Evolutionary conservation across 2,329 filamentous ascomycete species (phyloP).

Genomic region (Xylariaceae sp.): DNA sequence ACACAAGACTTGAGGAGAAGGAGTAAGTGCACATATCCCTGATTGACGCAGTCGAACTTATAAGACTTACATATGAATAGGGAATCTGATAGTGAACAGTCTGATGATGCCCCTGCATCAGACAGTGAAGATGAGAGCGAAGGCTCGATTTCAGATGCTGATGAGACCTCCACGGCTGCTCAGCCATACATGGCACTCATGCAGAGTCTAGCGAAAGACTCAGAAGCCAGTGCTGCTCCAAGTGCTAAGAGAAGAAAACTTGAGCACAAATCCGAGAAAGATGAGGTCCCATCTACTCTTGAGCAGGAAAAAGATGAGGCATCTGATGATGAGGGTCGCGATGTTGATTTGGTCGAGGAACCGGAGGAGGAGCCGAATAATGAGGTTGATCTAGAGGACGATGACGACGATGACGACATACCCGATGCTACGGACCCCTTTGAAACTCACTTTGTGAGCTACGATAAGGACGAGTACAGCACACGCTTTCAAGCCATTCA

Average conservation of each 20-base stretch:
- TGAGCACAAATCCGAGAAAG: conserved; percentile 33
- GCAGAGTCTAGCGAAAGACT: conserved; percentile 49
- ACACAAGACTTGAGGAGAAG: conserved; percentile 41
- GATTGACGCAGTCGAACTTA: not conserved
- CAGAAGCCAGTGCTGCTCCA: conserved; percentile 39
- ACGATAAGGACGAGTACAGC: conserved; percentile 56
- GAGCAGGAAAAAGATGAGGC: conserved; percentile 26
- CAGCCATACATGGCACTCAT: conserved; percentile 55
- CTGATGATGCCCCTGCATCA: conserved; percentile 37
- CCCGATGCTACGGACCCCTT: conserved; percentile 61
- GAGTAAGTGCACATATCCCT: conserved; percentile 35
- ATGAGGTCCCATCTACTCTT: conserved; percentile 18
- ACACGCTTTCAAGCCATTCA: conserved; percentile 48
- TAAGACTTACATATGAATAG: conserved; percentile 20
- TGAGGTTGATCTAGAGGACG: conserved; percentile 32
- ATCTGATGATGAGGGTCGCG: conserved; percentile 35
- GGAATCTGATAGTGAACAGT: conserved; percentile 31
- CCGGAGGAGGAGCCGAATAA: conserved; percentile 43
- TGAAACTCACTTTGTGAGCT: conserved; percentile 69
- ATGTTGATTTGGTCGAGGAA: conserved; percentile 43
- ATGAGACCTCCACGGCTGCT: conserved; percentile 33
- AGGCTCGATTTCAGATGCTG: conserved; percentile 44
- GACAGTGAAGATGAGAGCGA: conserved; percentile 41
- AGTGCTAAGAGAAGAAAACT: conserved; percentile 55
- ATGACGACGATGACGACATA: conserved; percentile 47